Evolutionary conservation across 345 rosid species (phyloP).

Genomic region (Cardiospermum halicacabum): DNA sequence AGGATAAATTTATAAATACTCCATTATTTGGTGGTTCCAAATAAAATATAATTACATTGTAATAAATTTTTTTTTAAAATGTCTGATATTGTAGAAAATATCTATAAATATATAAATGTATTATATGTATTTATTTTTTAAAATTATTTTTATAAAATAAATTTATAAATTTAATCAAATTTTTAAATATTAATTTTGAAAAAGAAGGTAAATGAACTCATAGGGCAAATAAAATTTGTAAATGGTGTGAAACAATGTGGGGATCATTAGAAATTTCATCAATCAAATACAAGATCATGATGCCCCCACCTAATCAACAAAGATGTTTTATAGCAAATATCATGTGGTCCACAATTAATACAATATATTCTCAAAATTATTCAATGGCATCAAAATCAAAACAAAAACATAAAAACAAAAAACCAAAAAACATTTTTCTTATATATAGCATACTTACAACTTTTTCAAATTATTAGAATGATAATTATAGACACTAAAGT

Average conservation of each 20-base stretch:
- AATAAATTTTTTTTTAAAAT: too few relatives aligned
- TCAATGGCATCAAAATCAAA: background rate
- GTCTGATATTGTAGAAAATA: too few relatives aligned
- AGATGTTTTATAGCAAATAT: background rate
- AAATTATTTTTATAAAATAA: too few relatives aligned
- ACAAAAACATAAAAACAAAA: background rate
- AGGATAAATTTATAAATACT: too few relatives aligned
- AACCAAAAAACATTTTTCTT: background rate
- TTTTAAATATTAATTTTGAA: too few relatives aligned
- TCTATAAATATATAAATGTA: too few relatives aligned
- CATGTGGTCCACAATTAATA: conserved; percentile 19
- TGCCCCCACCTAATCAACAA: conserved; percentile 24
- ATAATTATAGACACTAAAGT: background rate
- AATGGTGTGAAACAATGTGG: conserved; percentile 15
- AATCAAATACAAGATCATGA: conserved; percentile 12
- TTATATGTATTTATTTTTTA: too few relatives aligned
- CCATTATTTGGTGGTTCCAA: too few relatives aligned
- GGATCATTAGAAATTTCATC: conserved; percentile 10
- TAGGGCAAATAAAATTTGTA: too few relatives aligned
- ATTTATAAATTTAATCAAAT: too few relatives aligned
- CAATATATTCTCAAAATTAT: background rate
- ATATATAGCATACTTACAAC: background rate
- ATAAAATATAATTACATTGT: too few relatives aligned
- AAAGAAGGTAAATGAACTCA: background rate
- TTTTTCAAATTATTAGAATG: background rate